phyloP scores from a whole-genome alignment of 192 early-diverging fungal species.

The Backusella parvicylindrica region DNA sequence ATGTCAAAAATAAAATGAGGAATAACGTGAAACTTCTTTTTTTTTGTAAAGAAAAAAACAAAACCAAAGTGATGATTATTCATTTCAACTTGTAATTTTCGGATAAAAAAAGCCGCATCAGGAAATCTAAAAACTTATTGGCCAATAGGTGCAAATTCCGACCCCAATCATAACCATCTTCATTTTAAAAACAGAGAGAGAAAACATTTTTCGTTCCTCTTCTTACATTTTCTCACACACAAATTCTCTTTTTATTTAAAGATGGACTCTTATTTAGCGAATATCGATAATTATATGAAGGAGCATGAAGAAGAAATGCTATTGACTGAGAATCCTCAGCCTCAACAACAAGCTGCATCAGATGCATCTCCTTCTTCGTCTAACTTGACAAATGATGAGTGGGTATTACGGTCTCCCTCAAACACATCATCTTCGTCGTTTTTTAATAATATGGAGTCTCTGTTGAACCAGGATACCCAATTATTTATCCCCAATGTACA shows the following conservation, averaged over 20 bases:
- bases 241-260: background rate
- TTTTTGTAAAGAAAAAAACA: no score
- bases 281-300: constrained; percentile 24
- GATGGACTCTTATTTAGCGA: constrained; percentile 24
- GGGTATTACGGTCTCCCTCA: background rate
- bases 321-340: background rate
- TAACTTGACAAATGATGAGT: background rate
- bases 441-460: background rate
- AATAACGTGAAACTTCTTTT: no score
- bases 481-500: background rate
- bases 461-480: background rate
- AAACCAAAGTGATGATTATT: no score
- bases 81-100: no score
- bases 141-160: background rate
- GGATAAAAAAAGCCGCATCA: background rate
- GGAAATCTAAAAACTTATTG: background rate
- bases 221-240: background rate
- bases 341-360: background rate
- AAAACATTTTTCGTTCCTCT: background rate
- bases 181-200: background rate
- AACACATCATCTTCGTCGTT: background rate
- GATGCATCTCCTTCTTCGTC: background rate
- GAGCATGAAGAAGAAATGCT: background rate
- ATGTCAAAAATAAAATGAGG: no score
- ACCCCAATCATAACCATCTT: background rate